Percentiles rank a stretch among this genome's conserved stretches.
phyloP scores from a whole-genome alignment of 352 stramenopile genomes.

The Peronosclerospora sorghi region DNA sequence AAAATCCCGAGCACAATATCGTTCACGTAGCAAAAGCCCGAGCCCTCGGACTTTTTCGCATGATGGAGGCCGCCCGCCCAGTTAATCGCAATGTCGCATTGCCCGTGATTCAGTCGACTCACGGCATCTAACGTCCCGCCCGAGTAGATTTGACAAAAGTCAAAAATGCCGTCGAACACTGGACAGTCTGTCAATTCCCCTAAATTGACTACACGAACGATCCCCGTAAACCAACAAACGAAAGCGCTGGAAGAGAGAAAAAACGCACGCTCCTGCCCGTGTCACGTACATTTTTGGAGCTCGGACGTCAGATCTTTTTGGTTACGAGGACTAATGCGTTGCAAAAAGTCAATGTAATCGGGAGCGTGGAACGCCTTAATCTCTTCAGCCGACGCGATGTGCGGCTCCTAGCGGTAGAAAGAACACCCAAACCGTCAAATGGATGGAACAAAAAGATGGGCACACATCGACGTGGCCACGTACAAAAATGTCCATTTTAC shows the following conservation, averaged over 20 bases:
- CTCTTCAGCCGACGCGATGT: slow-evolving; percentile 83
- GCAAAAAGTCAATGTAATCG: slow-evolving; percentile 98
- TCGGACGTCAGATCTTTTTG: slow-evolving; percentile 70
- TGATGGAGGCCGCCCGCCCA: slow-evolving; percentile 97
- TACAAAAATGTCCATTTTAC: slow-evolving; percentile 98
- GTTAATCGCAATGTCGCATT: slow-evolving; percentile 96
- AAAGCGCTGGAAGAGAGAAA: not conserved
- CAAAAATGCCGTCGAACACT: slow-evolving; percentile 97
- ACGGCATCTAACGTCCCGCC: slow-evolving; percentile 94
- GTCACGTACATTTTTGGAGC: slow-evolving; percentile 58
- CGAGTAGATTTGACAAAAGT: slow-evolving; percentile 97
- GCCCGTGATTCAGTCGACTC: slow-evolving; percentile 92
- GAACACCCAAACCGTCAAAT: not conserved
- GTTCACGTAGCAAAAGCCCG: slow-evolving; percentile 96
- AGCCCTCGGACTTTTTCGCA: slow-evolving; percentile 96
- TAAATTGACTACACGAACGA: slow-evolving; percentile 80
- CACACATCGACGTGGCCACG: slow-evolving; percentile 2
- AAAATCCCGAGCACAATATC: slow-evolving; percentile 98
- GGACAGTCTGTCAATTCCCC: slow-evolving; percentile 96
- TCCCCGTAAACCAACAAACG: not conserved
- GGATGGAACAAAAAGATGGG: no score
- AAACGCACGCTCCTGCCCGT: not conserved
- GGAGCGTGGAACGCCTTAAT: slow-evolving; percentile 95
- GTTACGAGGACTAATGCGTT: slow-evolving; percentile 92
- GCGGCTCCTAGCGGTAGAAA: slow-evolving; percentile 39